Evolutionary conservation across 208 protist genomes (phyloP).

Genomic region (Leishmania martiniquensis): DNA sequence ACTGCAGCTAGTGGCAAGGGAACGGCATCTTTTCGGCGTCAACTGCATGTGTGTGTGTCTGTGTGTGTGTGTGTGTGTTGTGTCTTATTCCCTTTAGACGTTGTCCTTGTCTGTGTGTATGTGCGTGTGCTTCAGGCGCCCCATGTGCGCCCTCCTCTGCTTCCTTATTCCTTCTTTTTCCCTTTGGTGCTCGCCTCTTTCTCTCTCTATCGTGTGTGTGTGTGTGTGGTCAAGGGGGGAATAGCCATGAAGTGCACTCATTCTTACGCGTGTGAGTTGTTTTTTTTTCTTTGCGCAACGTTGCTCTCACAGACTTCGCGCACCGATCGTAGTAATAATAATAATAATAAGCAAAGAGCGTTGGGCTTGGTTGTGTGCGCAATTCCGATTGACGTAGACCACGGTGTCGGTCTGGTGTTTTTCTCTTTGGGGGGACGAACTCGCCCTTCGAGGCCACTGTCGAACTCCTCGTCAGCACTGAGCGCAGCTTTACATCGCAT

Average conservation of each 20-base stretch:
- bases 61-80: too few relatives aligned
- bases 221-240: background rate
- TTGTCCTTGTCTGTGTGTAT: background rate
- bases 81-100: too few relatives aligned
- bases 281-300: background rate
- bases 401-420: background rate
- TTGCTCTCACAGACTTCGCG: background rate
- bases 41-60: too few relatives aligned
- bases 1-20: background rate
- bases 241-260: background rate
- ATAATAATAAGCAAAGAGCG: background rate
- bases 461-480: background rate
- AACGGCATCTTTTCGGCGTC: background rate
- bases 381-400: background rate
- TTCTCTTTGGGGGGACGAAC: background rate
- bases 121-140: background rate
- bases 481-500: background rate
- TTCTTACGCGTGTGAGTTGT: background rate
- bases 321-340: background rate
- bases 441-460: background rate
- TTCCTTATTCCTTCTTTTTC: constrained; percentile 11
- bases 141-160: background rate
- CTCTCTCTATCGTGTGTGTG: constrained; percentile 2
- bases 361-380: background rate
- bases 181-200: background rate